Conservation (phyloP, 495 filamentous ascomycete species). For the Xanthoparmelia taractica region DNA sequence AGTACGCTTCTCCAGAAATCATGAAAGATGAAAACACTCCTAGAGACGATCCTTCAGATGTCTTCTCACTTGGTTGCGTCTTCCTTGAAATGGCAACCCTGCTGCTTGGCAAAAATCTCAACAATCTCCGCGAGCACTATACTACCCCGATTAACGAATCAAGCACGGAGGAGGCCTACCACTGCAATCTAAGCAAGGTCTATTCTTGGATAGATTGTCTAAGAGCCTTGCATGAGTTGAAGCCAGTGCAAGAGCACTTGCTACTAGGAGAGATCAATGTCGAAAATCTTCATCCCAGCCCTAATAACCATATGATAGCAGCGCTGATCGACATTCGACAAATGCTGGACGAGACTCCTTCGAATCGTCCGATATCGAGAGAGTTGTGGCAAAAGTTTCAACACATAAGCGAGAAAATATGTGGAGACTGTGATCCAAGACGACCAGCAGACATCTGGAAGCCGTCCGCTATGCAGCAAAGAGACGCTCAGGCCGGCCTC, state of each 20-base stretch:
- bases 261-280: background rate
- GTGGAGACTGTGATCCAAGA: slow-evolving; percentile 13
- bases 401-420: background rate
- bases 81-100: slow-evolving; percentile 14
- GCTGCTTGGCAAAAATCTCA: background rate
- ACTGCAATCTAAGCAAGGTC: slow-evolving; percentile 1
- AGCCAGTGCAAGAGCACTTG: background rate
- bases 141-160: background rate
- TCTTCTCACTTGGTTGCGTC: slow-evolving; percentile 13
- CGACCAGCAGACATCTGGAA: background rate
- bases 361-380: background rate
- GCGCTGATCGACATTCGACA: background rate
- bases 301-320: background rate
- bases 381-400: slow-evolving; percentile 3
- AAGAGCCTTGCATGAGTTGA: background rate
- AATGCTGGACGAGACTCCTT: slow-evolving; percentile 11
- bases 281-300: background rate
- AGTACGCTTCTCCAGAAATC: slow-evolving; percentile 9
- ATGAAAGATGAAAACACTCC: background rate
- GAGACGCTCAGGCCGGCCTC: background rate
- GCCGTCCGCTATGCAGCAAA: background rate
- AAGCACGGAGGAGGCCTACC: background rate
- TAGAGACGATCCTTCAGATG: slow-evolving; percentile 10
- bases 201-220: slow-evolving; percentile 7
- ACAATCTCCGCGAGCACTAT: background rate